phyloP scores from a whole-genome alignment of 1,284 basidiomycete genomes.

The Stereum hirsutum region DNA sequence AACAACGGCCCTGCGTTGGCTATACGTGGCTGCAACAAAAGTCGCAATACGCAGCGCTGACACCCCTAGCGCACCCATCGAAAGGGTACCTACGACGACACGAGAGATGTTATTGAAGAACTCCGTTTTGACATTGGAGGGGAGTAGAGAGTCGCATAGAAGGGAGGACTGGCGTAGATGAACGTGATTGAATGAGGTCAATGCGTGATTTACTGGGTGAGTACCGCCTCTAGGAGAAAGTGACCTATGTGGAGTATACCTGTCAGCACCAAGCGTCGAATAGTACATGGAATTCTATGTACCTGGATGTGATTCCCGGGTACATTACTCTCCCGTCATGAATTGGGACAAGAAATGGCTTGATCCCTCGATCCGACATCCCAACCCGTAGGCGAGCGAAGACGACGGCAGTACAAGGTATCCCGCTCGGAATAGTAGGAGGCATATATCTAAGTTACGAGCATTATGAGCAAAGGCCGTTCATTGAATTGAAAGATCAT shows the following conservation, averaged over 20 bases:
- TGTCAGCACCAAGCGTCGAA: not conserved
- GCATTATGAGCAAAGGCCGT: no score
- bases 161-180: slow-evolving; percentile 25
- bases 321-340: slow-evolving; percentile 20
- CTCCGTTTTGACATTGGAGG: slow-evolving; percentile 16
- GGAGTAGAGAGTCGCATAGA: slow-evolving; percentile 21
- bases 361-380: slow-evolving; percentile 35
- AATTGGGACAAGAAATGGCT: slow-evolving; percentile 40
- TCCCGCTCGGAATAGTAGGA: slow-evolving; percentile 40
- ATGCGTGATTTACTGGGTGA: slow-evolving; percentile 25
- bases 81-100: slow-evolving; percentile 22
- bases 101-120: slow-evolving; percentile 24
- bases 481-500: no score
- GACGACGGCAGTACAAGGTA: slow-evolving; percentile 43
- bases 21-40: slow-evolving; percentile 27
- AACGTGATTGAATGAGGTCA: slow-evolving; percentile 32
- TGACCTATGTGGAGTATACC: slow-evolving; percentile 16
- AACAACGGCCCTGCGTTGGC: slow-evolving; percentile 26
- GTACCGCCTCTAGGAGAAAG: slow-evolving; percentile 26
- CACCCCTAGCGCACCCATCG: slow-evolving; percentile 16
- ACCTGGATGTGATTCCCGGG: slow-evolving; percentile 8
- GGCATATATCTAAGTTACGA: slow-evolving; percentile 35
- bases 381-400: slow-evolving; percentile 43
- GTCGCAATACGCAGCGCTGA: slow-evolving; percentile 16
- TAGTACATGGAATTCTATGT: not conserved